A percentile compares a stretch with the other conserved stretches of the same genome.
Conservation (phyloP, 345 rosid species). For the Camelina laxa region DNA sequence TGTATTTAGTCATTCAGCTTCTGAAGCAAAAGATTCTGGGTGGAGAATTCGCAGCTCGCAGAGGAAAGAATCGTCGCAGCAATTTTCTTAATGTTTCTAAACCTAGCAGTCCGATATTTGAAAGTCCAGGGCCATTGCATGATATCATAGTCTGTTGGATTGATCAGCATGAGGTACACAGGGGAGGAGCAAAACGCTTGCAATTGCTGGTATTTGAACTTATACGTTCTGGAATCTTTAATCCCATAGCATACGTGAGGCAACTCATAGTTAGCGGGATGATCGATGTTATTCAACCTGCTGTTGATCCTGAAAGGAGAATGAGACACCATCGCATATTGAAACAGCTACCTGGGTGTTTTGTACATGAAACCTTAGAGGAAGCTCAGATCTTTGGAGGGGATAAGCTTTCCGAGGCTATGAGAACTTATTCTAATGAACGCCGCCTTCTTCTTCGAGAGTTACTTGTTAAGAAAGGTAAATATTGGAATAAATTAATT, state of each 20-base stretch:
- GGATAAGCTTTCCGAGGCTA: conserved; percentile 63
- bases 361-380: conserved; percentile 64
- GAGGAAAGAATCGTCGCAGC: conserved; percentile 47
- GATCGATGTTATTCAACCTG: conserved; percentile 60
- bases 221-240: conserved; percentile 77
- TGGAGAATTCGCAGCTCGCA: conserved; percentile 46
- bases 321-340: conserved; percentile 79
- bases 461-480: conserved; percentile 48
- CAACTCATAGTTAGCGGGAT: conserved; percentile 92
- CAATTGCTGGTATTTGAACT: conserved; percentile 83
- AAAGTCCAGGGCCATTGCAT: conserved; percentile 93
- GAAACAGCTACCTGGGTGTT: conserved; percentile 80
- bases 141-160: conserved; percentile 97
- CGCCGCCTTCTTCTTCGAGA: conserved; percentile 76
- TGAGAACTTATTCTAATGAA: conserved; percentile 76
- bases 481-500: conserved; percentile 34
- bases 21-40: conserved; percentile 75
- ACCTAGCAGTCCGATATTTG: conserved; percentile 51
- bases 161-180: conserved; percentile 88
- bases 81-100: conserved; percentile 45
- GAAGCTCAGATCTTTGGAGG: conserved; percentile 71
- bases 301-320: conserved; percentile 57
- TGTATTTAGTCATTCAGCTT: conserved; percentile 77
- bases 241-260: conserved; percentile 89
- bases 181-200: conserved; percentile 73